These are phyloP conservation scores for Elsinoe australis DNA, from an alignment of 2,329 filamentous ascomycete genomes.

Conservation along the genomic window DNA sequence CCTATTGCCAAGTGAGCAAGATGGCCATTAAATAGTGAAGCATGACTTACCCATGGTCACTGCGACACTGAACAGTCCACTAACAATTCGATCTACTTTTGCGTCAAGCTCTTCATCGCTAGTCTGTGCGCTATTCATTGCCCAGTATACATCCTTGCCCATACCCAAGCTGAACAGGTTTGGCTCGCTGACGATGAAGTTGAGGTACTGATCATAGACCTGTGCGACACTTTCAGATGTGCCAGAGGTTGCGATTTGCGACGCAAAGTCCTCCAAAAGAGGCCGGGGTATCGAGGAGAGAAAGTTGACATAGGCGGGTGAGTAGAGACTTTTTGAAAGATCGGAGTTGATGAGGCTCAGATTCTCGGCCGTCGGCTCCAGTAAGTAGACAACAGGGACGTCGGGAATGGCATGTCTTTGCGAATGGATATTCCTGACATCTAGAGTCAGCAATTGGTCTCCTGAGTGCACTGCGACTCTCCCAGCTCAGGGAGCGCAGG, in stretches of 20 bases:
- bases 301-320: constrained; percentile 94
- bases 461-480: too few species aligned
- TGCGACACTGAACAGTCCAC: constrained; percentile 91
- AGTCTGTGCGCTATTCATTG: constrained; percentile 87
- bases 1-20: constrained; percentile 40
- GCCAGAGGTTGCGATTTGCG: constrained; percentile 73
- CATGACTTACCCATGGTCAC: constrained; percentile 78
- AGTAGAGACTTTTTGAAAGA: constrained; percentile 78
- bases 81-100: constrained; percentile 85
- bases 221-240: constrained; percentile 87
- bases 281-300: constrained; percentile 85
- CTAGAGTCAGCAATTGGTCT: too few species aligned
- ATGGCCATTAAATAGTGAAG: constrained; percentile 20
- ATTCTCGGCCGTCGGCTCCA: constrained; percentile 79
- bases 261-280: constrained; percentile 87
- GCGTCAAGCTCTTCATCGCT: constrained; percentile 83
- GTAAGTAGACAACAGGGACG: constrained; percentile 91
- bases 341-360: constrained; percentile 76
- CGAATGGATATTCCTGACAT: constrained; percentile 67
- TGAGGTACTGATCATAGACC: constrained; percentile 92
- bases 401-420: constrained; percentile 86
- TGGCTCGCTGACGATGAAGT: constrained; percentile 92
- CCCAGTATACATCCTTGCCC: constrained; percentile 89
- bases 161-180: constrained; percentile 92
- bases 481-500: background rate